Evolutionary conservation across 1,284 basidiomycete genomes (phyloP), one percentile per base, ranked within the genome.

Genomic region (Trametes sp.): DNA sequence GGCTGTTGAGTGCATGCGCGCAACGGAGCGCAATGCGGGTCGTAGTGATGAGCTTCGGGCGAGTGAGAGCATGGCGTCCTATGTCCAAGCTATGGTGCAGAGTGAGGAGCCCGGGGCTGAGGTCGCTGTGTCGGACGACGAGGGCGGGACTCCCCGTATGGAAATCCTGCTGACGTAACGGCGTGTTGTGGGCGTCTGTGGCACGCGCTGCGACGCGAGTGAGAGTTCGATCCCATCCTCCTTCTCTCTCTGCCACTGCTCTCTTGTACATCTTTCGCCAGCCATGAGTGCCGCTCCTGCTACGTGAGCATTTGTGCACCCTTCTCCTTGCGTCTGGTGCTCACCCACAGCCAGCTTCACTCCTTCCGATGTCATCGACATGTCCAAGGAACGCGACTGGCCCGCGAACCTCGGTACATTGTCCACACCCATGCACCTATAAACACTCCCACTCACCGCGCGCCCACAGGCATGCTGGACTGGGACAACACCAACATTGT

Each of bases 401-500:
- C 77, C 87, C 38, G 77, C 84, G 61, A 83, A 82, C 68, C 77
- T 92, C 26, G 89, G 89, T 87, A 57, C 35, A 81, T 72, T 14
- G 31, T 42, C 16, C 9, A 45, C 48, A 11, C 24, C 21, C 23
- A 11, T 33, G n/a, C 50, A n/a, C 0, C 23, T 3, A 10, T 4
- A 24, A 11, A 23, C 10, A 23, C 10, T 7, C 10, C 21, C 36
- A 26, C 29, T 49, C 21, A 52, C 53, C 14, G n/a, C 45, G 46
- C 59, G 50, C 38, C 28, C 60, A 50, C 29, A 90, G 89, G 89
- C 58, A 84, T 90, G 86, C 78, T 92, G 65, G 89, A 92, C 74
- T 92, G 90, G 90, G 90, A 92, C 69, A 72, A 74, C 9, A 90
- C 88, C 44, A 84, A 76, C 59, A 89, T 92, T 61, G 84, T 92